Evolutionary conservation across 208 protist genomes (phyloP), one percentile per base, ranked within the genome.

Genomic region (Trypanosoma rangeli): DNA sequence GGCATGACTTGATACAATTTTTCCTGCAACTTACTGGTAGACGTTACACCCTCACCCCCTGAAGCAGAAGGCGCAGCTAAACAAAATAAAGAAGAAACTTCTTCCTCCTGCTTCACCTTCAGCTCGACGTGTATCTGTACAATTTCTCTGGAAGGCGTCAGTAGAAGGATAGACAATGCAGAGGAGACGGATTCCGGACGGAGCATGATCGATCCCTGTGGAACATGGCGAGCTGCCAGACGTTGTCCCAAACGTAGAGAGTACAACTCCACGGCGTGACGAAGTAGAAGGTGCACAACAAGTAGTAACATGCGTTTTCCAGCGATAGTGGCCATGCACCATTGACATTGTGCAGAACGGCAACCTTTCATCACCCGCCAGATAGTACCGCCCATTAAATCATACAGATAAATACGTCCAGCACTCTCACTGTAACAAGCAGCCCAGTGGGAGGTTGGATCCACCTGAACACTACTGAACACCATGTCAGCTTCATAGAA

Each of bases 341-440:
- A 95, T 49, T 83, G 78, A 70, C 86, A 92, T 60, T 89, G 78
- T 37, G 86, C 87, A 13, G 81, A 66, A 48, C 85, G 86, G 67
- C 84, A 90, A 16, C 90, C 87, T 48, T 92, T 91, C 57, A 93
- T 63, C 15, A 91, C 83, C 9, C 76, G 66, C 46, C 67, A 84
- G 13, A 93, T 46, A 12, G 74, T 56, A 31, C 86, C 80, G 26
- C 75, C 80, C 56, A 68, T 68, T 16, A 92, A 52, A 33, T 93
- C 83, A 13, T 72, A 76, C 8, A 95, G n/a, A 72, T 90, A 93
- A 53, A 95, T 73, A 48, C 87, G 85, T 3, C 90, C 87, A 20
- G 67, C 55, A 13, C 26, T 48, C 49, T 73, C 64, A 55, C 74
- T 74, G 44, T 78, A 86, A 39, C 90, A 82, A 3, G 86, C 87